Conservation (phyloP, 2,329 filamentous ascomycete genomes). For the Pseudogymnoascus sp. region DNA sequence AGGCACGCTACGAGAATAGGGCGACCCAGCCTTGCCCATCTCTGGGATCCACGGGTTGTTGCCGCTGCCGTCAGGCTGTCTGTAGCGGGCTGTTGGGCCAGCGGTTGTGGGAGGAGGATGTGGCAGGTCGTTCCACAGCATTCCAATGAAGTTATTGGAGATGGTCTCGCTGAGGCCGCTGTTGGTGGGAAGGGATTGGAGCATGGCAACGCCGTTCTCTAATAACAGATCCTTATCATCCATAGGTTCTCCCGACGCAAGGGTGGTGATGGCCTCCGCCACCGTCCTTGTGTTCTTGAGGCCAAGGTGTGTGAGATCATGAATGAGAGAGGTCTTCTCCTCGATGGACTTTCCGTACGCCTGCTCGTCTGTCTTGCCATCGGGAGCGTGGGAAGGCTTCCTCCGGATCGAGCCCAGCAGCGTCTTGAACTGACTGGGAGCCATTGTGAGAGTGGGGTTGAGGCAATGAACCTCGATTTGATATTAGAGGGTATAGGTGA, state of each 20-base stretch:
- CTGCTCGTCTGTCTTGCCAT: slow-evolving; percentile 35
- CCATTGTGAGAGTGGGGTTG: slow-evolving; percentile 16
- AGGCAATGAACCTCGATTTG: slow-evolving; percentile 3
- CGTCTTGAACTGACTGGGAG: slow-evolving; percentile 30
- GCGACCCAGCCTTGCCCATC: slow-evolving; percentile 43
- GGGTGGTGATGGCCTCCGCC: slow-evolving; percentile 31
- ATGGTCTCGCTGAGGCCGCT: slow-evolving; percentile 39
- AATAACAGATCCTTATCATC: slow-evolving; percentile 39
- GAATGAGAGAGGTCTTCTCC: slow-evolving; percentile 33
- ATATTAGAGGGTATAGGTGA: neutral
- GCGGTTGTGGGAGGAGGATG: slow-evolving; percentile 40
- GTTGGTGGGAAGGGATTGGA: slow-evolving; percentile 40
- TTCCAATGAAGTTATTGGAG: slow-evolving; percentile 41
- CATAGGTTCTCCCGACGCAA: slow-evolving; percentile 37
- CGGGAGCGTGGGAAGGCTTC: slow-evolving; percentile 38
- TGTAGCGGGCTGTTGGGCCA: slow-evolving; percentile 36
- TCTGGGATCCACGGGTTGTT: slow-evolving; percentile 42
- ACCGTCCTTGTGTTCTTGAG: slow-evolving; percentile 33
- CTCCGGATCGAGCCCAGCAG: slow-evolving; percentile 37
- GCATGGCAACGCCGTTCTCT: slow-evolving; percentile 43
- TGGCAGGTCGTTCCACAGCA: slow-evolving; percentile 44
- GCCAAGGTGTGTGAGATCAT: slow-evolving; percentile 32
- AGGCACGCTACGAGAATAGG: slow-evolving; percentile 37
- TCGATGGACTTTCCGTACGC: slow-evolving; percentile 24
- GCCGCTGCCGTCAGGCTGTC: slow-evolving; percentile 35